Evolutionary conservation across 2,329 filamentous ascomycete species (phyloP).

Genomic region (Aureobasidium pullulans): DNA sequence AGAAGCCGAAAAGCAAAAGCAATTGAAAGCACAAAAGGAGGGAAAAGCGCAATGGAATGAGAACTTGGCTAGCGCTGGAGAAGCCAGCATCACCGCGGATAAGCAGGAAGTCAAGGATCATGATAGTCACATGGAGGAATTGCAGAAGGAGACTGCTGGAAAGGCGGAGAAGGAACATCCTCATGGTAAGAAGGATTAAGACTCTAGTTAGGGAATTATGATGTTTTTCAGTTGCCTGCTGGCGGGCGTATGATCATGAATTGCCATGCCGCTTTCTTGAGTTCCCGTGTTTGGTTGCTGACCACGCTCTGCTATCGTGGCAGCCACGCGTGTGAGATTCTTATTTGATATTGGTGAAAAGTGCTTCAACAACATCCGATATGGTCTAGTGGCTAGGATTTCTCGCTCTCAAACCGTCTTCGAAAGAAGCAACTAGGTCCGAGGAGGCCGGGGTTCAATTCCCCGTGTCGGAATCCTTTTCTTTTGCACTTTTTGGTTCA

Average conservation of each 20-base stretch:
- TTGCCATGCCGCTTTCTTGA: no score
- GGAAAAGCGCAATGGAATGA: conserved; percentile 38
- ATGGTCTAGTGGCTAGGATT: background rate
- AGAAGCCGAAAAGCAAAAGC: conserved; percentile 38
- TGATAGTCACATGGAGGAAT: conserved; percentile 34
- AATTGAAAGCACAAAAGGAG: conserved; percentile 35
- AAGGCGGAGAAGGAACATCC: conserved; percentile 33
- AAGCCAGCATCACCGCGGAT: conserved; percentile 37
- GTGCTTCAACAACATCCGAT: background rate
- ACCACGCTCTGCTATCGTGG: no score
- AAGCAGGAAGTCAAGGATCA: conserved; percentile 33
- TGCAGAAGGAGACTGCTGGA: conserved; percentile 38
- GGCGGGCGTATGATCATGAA: background rate
- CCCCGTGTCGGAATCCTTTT: no score
- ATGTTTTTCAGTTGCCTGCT: background rate
- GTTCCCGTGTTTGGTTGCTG: no score
- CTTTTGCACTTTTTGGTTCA: no score
- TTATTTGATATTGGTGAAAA: no score
- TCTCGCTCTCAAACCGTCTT: background rate
- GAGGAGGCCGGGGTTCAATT: no score
- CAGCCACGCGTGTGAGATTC: no score
- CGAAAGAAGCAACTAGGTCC: background rate
- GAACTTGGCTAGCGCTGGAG: conserved; percentile 34
- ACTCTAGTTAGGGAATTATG: background rate
- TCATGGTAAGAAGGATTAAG: conserved; percentile 18